Evolutionary conservation across 768 basidiomycete species (phyloP).

Genomic region (Auriscalpium orientale): DNA sequence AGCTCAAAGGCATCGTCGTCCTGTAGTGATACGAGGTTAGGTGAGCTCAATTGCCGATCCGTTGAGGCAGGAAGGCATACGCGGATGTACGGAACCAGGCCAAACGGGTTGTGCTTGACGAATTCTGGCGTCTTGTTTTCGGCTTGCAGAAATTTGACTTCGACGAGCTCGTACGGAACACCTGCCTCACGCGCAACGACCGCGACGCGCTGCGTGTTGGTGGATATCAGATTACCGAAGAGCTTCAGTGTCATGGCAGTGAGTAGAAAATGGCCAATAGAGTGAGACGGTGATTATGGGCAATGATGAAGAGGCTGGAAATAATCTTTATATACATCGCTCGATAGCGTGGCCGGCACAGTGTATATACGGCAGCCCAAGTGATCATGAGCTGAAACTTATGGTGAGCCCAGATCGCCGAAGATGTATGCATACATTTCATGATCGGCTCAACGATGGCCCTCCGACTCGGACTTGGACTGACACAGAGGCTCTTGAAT

Average conservation of each 20-base stretch:
- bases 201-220: slow-evolving; percentile 46
- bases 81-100: slow-evolving; percentile 49
- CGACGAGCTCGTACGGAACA: slow-evolving; percentile 45
- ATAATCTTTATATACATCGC: no score
- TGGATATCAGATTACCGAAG: slow-evolving; percentile 29
- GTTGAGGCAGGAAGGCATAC: slow-evolving; percentile 19
- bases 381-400: no score
- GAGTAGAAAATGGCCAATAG: not conserved
- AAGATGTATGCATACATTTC: no score
- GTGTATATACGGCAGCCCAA: no score
- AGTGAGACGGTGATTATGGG: no score
- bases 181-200: slow-evolving; percentile 46
- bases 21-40: not conserved
- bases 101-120: slow-evolving; percentile 52
- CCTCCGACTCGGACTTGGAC: no score
- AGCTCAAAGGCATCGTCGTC: slow-evolving; percentile 57
- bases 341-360: no score
- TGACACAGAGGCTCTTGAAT: no score
- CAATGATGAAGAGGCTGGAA: no score
- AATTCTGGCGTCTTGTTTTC: slow-evolving; percentile 41
- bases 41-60: not conserved
- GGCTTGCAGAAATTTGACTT: slow-evolving; percentile 33
- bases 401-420: no score
- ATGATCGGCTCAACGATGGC: no score
- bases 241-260: slow-evolving; percentile 30